Percentiles rank a stretch among this genome's conserved stretches.
phyloP scores from a whole-genome alignment of 2,329 filamentous ascomycete genomes.

The Alternaria postmessia region DNA sequence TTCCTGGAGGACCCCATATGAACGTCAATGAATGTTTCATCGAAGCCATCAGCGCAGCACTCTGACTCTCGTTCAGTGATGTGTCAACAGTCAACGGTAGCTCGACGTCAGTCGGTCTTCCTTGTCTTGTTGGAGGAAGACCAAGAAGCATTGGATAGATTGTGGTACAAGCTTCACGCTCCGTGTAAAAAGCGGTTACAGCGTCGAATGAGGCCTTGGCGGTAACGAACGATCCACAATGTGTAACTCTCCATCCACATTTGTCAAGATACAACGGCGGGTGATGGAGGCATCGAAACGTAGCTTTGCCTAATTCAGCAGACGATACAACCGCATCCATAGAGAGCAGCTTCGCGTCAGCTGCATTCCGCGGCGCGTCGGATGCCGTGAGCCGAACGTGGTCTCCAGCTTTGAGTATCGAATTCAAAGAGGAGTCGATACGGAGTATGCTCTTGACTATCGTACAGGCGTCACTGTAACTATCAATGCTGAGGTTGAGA shows the following conservation, averaged over 20 bases:
- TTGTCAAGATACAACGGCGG: constrained; percentile 47
- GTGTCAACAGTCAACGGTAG: constrained; percentile 9
- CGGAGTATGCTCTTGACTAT: neutral
- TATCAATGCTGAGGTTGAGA: constrained; percentile 2
- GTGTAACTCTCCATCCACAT: constrained; percentile 50
- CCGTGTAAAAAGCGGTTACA: constrained; percentile 41
- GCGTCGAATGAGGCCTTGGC: constrained; percentile 53
- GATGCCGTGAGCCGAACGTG: constrained; percentile 50
- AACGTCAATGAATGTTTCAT: constrained; percentile 48
- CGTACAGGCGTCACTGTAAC: neutral
- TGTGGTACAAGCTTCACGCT: constrained; percentile 44
- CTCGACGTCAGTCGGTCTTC: constrained; percentile 17
- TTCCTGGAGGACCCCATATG: constrained; percentile 58
- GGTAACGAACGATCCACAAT: constrained; percentile 55
- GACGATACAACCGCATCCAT: constrained; percentile 53
- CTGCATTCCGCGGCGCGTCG: constrained; percentile 43
- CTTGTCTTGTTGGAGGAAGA: constrained; percentile 16
- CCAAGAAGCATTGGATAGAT: constrained; percentile 37
- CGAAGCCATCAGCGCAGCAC: constrained; percentile 43
- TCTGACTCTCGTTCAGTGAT: constrained; percentile 49
- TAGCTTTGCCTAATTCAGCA: constrained; percentile 40
- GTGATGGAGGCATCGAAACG: constrained; percentile 51
- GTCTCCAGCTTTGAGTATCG: constrained; percentile 28
- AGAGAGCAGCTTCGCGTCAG: constrained; percentile 36
- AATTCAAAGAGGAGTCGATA: neutral